A percentile compares a stretch with the other conserved stretches of the same genome.
phyloP scores from a whole-genome alignment of 1,139 yeast species.

The Suhomyces bokatorum region DNA sequence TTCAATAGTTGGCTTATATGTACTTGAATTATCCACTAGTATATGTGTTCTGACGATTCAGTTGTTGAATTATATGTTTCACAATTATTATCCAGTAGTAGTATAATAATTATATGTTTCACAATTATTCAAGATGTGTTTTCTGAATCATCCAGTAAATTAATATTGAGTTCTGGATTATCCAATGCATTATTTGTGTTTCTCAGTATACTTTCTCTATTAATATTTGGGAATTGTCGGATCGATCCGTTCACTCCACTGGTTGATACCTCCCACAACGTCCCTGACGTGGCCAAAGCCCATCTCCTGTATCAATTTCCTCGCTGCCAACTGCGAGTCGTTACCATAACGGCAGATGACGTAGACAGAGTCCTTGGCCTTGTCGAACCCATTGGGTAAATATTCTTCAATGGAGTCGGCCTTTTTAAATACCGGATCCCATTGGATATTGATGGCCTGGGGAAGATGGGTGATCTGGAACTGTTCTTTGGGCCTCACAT shows the following conservation, averaged over 20 bases:
- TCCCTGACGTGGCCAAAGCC: slow-evolving; percentile 59
- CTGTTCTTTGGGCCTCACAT: slow-evolving; percentile 82
- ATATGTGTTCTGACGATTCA: too few species aligned
- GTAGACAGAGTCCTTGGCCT: slow-evolving; percentile 26
- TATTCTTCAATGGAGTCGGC: slow-evolving; percentile 25
- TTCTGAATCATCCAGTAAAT: too few species aligned
- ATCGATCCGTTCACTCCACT: slow-evolving; percentile 70
- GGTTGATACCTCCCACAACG: slow-evolving; percentile 72
- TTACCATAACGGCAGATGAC: slow-evolving; percentile 87
- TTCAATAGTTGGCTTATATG: too few species aligned
- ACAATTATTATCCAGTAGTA: too few species aligned
- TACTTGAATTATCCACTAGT: too few species aligned
- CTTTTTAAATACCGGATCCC: slow-evolving; percentile 48
- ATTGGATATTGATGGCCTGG: slow-evolving; percentile 62
- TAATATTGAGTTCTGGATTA: too few species aligned
- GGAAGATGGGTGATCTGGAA: slow-evolving; percentile 65
- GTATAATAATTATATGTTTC: too few species aligned
- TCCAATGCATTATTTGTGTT: too few species aligned
- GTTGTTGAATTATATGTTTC: too few species aligned
- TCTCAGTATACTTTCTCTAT: too few species aligned
- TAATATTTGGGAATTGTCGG: slow-evolving; percentile 66
- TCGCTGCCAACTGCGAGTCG: slow-evolving; percentile 82
- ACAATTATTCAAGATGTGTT: too few species aligned
- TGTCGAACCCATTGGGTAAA: slow-evolving; percentile 26
- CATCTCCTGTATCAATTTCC: slow-evolving; percentile 47